These are phyloP conservation scores for Esteya vermicola DNA, from an alignment of 2,329 filamentous ascomycete genomes.

Conservation along the genomic window DNA sequence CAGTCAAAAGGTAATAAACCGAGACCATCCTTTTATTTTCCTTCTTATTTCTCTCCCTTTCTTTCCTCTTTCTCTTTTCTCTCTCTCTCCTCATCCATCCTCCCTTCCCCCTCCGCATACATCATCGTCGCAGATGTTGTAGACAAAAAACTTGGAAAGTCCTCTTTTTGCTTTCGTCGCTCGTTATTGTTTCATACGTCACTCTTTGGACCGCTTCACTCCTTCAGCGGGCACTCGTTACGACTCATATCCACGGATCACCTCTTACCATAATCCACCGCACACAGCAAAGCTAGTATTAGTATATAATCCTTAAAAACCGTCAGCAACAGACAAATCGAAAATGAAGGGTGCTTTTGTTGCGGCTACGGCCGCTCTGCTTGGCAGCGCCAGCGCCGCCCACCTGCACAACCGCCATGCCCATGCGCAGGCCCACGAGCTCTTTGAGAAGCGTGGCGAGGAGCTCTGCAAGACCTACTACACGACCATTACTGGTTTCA, in stretches of 20 bases:
- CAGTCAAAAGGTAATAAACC: slow-evolving; percentile 2
- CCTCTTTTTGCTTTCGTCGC: slow-evolving; percentile 34
- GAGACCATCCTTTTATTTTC: not conserved
- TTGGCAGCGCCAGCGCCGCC: slow-evolving; percentile 38
- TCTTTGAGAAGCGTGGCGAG: slow-evolving; percentile 34
- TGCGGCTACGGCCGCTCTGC: slow-evolving; percentile 49
- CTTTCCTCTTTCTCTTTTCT: slow-evolving; percentile 7
- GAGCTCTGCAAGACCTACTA: slow-evolving; percentile 58
- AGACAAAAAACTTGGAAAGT: slow-evolving; percentile 31
- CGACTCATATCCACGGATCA: slow-evolving; percentile 7
- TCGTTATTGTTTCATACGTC: slow-evolving; percentile 26
- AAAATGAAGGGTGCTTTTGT: slow-evolving; percentile 69
- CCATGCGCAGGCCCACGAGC: slow-evolving; percentile 36
- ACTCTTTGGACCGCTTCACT: slow-evolving; percentile 60
- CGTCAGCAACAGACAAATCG: slow-evolving; percentile 28
- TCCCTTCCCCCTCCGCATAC: slow-evolving; percentile 21
- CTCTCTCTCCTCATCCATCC: slow-evolving; percentile 12
- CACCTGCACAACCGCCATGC: slow-evolving; percentile 37
- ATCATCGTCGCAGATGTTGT: slow-evolving; percentile 33
- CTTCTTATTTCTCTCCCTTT: not conserved
- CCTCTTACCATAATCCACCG: slow-evolving; percentile 1
- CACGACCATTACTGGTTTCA: slow-evolving; percentile 55
- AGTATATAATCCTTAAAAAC: slow-evolving; percentile 10
- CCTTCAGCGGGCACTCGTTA: slow-evolving; percentile 75
- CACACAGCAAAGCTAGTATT: slow-evolving; percentile 11